Evolutionary conservation across 768 basidiomycete species (phyloP).

Genomic region (Suillus placidus): DNA sequence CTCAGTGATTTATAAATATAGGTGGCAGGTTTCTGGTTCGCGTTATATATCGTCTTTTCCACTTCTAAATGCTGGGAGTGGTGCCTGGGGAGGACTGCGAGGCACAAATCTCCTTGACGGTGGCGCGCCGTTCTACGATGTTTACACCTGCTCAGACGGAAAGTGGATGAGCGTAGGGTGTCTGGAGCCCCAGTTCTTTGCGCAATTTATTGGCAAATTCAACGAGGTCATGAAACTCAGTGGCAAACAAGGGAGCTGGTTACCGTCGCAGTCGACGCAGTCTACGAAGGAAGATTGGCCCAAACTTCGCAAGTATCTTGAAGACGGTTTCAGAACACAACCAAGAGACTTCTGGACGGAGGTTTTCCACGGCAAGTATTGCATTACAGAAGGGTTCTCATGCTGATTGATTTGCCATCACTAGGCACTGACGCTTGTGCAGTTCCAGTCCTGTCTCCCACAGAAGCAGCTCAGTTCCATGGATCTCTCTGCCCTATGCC

Average conservation of each 20-base stretch:
- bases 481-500: conserved; percentile 47
- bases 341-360: conserved; percentile 70
- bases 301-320: conserved; percentile 56
- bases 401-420: conserved; percentile 3
- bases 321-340: conserved; percentile 60
- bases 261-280: conserved; percentile 51
- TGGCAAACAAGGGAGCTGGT: conserved; percentile 53
- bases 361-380: conserved; percentile 61
- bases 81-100: conserved; percentile 45
- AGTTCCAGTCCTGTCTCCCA: conserved; percentile 65
- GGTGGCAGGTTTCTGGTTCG: conserved; percentile 70
- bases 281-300: conserved; percentile 56
- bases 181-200: conserved; percentile 73
- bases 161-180: conserved; percentile 79
- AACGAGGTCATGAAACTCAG: conserved; percentile 48
- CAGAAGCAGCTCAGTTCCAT: conserved; percentile 56
- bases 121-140: conserved; percentile 75
- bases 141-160: conserved; percentile 74
- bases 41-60: conserved; percentile 79
- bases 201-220: conserved; percentile 59
- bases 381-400: neutral
- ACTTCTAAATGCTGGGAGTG: conserved; percentile 46
- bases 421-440: conserved; percentile 74
- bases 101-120: conserved; percentile 71
- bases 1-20: neutral